Percentiles rank a stretch among this genome's conserved stretches.
phyloP scores from a whole-genome alignment of 371 early-diverging fungal genomes.

The Mucor irregularis region DNA sequence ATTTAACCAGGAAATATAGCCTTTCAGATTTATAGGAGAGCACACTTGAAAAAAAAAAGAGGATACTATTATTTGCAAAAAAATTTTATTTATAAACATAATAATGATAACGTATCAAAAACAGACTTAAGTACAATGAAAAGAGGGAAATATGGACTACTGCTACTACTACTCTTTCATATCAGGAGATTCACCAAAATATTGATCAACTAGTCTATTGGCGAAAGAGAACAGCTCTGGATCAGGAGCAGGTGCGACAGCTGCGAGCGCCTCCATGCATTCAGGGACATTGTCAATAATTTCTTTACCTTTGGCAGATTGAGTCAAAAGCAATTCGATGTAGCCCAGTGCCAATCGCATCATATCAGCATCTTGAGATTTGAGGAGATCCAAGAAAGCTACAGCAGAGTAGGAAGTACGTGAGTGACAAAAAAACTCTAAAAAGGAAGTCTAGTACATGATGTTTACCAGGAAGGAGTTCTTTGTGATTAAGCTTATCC shows the following conservation, averaged over 20 bases:
- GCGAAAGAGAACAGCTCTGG: conserved; percentile 27
- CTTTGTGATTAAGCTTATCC: conserved; percentile 13
- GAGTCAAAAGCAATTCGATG: conserved; percentile 22
- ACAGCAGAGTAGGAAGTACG: too few species aligned
- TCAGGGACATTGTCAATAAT: conserved; percentile 25
- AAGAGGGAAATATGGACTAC: too few species aligned
- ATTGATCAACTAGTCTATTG: conserved; percentile 27
- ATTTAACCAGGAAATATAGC: background rate
- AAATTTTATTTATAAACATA: background rate
- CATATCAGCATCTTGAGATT: conserved; percentile 32
- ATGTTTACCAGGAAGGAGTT: conserved; percentile 10
- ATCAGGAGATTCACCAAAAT: conserved; percentile 22
- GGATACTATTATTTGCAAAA: too few species aligned
- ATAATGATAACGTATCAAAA: conserved; percentile 3
- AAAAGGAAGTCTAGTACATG: too few species aligned
- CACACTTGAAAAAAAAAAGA: background rate
- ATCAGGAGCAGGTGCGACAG: conserved; percentile 29
- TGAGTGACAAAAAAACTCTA: too few species aligned
- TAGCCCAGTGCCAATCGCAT: conserved; percentile 24
- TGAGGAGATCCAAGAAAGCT: conserved; percentile 24
- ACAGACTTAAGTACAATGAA: too few species aligned
- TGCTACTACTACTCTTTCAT: conserved; percentile 18
- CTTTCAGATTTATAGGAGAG: background rate
- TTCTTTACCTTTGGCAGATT: conserved; percentile 19
- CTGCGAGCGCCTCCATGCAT: conserved; percentile 29